These are phyloP conservation scores for Silene uniflora DNA, from an alignment of 148 eudicot species.

Conservation along the genomic window DNA sequence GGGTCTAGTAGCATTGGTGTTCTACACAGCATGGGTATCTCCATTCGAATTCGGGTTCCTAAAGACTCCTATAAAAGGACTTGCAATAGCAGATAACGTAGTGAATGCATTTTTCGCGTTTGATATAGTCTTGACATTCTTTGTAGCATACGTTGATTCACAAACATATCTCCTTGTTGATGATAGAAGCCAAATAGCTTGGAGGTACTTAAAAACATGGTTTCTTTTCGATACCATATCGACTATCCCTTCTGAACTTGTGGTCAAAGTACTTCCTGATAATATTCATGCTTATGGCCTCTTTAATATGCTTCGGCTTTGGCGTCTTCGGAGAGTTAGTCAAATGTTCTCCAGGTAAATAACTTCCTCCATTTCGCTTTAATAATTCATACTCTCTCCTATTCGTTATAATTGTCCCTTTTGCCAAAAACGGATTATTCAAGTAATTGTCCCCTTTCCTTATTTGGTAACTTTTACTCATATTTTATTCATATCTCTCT, in stretches of 20 bases:
- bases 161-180: slow-evolving; percentile 63
- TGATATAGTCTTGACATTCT: slow-evolving; percentile 69
- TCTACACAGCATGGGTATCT: slow-evolving; percentile 70
- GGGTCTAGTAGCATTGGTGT: slow-evolving; percentile 43
- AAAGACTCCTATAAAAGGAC: slow-evolving; percentile 25
- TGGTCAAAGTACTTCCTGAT: slow-evolving; percentile 33
- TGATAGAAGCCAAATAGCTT: slow-evolving; percentile 50
- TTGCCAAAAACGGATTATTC: too few relatives aligned
- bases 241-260: slow-evolving; percentile 65
- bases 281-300: slow-evolving; percentile 47
- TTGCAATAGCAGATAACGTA: slow-evolving; percentile 52
- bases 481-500: too few relatives aligned
- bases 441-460: too few relatives aligned
- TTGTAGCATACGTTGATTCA: slow-evolving; percentile 67
- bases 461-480: too few relatives aligned
- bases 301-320: slow-evolving; percentile 72
- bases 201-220: slow-evolving; percentile 55
- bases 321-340: slow-evolving; percentile 87
- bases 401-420: too few relatives aligned
- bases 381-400: too few relatives aligned
- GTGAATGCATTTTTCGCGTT: slow-evolving; percentile 58
- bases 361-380: too few relatives aligned
- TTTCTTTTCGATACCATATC: slow-evolving; percentile 61
- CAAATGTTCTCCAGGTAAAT: slow-evolving; percentile 72
- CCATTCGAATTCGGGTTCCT: slow-evolving; percentile 63